Base-by-base conservation (phyloP, 176 grass and related monocot genomes). In the Olyra latifolia region DNA sequence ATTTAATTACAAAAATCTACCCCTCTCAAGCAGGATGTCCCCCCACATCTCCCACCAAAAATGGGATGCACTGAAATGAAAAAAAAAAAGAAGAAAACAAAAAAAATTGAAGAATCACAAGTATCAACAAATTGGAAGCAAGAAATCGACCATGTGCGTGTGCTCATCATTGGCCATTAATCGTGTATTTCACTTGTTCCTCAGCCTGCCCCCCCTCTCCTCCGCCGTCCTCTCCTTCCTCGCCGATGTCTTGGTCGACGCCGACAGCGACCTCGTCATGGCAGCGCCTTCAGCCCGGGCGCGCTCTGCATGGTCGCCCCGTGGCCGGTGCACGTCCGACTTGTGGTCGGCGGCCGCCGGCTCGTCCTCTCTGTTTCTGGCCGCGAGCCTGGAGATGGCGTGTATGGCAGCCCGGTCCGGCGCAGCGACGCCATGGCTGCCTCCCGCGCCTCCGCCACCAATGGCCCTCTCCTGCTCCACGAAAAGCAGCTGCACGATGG, bases 401-500 rank as follows among this genome's bases (percentile, higher is more conserved):
- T 83, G 60, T 1, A 79, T 32, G 2, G 73, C 77, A 29, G 71
- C 40, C 11, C 48, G 13, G 50, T 88, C 58, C 3, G 43, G 59
- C 4, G 19, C 44, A 20, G 22, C 16, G 44, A 28, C 10, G 41
- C n/a, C 75, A 43, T 74, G 72, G 82, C 83, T 91, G 44, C 80
- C 47, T 6, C 88, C 44, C 0, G 82, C 42, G 1, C 40, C 49
- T 20, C 14, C 50, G 20, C 15, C 56, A 10, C 62, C 66, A 0
- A 50, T 57, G 6, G 65, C 62, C 27, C 83, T 93, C 78, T 98
- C 90, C 57, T 98, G 92, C 82, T 98, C 95, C 65, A 98, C 12
- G 57, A 94, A 98, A 6, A 98, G 92, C 17, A 98, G 87, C 67
- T 95, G 90, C 72, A 98, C 95, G n/a, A 98, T 95, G 23, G 88